Percentiles rank a stretch among this genome's conserved stretches.
phyloP scores from a whole-genome alignment of 192 early-diverging fungal species.

The Rhizophagus clarus region DNA sequence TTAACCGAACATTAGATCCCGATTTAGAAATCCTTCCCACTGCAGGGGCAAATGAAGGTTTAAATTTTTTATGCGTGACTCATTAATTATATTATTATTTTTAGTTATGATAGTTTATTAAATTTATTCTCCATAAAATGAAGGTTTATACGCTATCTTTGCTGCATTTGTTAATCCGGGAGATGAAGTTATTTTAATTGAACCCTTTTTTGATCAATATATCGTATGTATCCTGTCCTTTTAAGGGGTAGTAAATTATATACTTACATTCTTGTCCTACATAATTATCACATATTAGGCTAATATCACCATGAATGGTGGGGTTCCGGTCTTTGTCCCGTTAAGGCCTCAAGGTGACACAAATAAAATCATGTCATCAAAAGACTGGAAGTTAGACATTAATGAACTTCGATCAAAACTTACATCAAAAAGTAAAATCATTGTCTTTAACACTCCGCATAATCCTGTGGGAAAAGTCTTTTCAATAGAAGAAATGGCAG shows the following conservation, averaged over 20 bases:
- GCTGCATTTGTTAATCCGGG: constrained; percentile 79
- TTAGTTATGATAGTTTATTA: background rate
- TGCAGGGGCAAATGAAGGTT: constrained; percentile 62
- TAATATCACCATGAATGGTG: constrained; percentile 86
- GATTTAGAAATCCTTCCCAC: constrained; percentile 84
- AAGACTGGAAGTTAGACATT: constrained; percentile 88
- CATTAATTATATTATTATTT: background rate
- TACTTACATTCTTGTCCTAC: background rate
- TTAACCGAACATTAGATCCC: constrained; percentile 69
- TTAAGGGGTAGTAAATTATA: background rate
- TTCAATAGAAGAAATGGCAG: constrained; percentile 68
- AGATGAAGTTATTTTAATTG: constrained; percentile 90
- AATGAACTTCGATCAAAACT: constrained; percentile 76
- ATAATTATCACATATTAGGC: constrained; percentile 40
- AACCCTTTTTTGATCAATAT: constrained; percentile 97
- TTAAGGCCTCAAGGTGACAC: constrained; percentile 58
- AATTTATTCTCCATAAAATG: background rate
- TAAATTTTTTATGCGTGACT: background rate
- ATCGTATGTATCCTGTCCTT: constrained; percentile 50
- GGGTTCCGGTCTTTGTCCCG: constrained; percentile 83
- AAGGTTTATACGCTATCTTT: constrained; percentile 77
- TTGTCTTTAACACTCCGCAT: constrained; percentile 95
- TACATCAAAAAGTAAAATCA: constrained; percentile 77
- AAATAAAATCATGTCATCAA: constrained; percentile 59
- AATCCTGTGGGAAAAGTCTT: constrained; percentile 93